Evolutionary conservation across 345 rosid genomes (phyloP), one percentile per base, ranked within the genome.

Genomic region (Populus simonii): DNA sequence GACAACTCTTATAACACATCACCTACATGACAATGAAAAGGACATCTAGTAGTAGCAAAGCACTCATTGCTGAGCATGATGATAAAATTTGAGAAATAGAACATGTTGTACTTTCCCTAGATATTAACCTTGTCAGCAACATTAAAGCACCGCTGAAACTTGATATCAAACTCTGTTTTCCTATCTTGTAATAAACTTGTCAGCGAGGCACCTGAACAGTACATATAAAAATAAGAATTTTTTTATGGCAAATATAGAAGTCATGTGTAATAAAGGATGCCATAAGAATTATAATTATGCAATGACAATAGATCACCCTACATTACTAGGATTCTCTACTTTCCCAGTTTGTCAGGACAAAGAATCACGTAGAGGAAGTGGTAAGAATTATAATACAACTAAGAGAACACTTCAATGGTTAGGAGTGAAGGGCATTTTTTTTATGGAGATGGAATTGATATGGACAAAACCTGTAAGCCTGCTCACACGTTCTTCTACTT

Each of bases 401-500:
- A 59, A 38, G 22, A 41, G 73, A 71, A 76, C 65, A 70, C 41
- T 57, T 75, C 16, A 13, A 20, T 66, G 63, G 59, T 25, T 47
- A 65, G 62, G 38, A 78, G 74, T 62, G 73, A 49, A 47, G 75
- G 71, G 3, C 11, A 27, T 29, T 65, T 71, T 51, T 72, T 72
- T 72, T 43, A 72, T 38, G 22, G 72, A 75, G 62, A 55, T 66
- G 35, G 59, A 62, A 71, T 41, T 61, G 67, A 75, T 68, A 77
- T 31, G 61, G 75, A 68, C 78, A 75, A 77, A 78, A 94, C 98
- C 98, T 90, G 93, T 86, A 68, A 95, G 92, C 81, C 80, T 89
- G 84, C 74, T 72, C 61, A 90, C 45, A 73, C 97, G 93, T 73
- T 87, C 88, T 77, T 93, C 89, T 66, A 80, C 82, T 67, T 84